Percentiles rank a stretch among this genome's conserved stretches.
These are phyloP conservation scores for Cutaneotrichosporon sp. DNA, from an alignment of 1,284 basidiomycete genomes.

Conservation along the genomic window DNA sequence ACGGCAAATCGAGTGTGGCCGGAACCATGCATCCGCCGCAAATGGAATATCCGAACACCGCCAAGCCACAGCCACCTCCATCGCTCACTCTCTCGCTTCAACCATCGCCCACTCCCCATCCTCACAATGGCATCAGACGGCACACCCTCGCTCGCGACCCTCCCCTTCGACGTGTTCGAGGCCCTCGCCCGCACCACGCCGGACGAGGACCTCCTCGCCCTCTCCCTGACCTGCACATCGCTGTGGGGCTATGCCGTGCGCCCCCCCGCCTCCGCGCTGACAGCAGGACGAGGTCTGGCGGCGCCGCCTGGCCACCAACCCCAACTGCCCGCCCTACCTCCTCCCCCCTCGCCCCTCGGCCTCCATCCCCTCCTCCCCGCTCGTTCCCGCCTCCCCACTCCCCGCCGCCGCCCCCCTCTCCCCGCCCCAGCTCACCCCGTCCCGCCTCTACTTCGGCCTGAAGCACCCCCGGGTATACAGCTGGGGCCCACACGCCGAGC, in stretches of 20 bases:
- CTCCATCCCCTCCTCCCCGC: too few relatives aligned
- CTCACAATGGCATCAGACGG: too few relatives aligned
- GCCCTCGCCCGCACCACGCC: background rate
- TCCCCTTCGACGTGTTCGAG: background rate
- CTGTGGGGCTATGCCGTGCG: background rate
- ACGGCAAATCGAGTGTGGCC: too few relatives aligned
- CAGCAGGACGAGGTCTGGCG: conserved; percentile 3
- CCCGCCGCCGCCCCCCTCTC: too few relatives aligned
- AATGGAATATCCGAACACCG: too few relatives aligned
- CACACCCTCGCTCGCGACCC: background rate
- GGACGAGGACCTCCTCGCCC: conserved; percentile 1
- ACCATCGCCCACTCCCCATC: too few relatives aligned
- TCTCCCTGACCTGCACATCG: background rate
- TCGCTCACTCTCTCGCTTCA: too few relatives aligned
- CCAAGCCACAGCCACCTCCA: too few relatives aligned
- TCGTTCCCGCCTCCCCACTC: background rate
- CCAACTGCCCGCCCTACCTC: background rate
- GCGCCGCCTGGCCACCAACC: background rate
- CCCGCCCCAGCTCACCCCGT: background rate
- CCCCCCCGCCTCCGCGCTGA: background rate
- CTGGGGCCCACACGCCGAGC: conserved; percentile 7
- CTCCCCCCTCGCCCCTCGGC: background rate
- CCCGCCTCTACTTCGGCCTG: conserved; percentile 6
- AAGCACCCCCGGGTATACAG: background rate
- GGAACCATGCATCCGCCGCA: too few relatives aligned